Evolutionary conservation across 1,284 basidiomycete species (phyloP).

Genomic region (Cryptococcus sp.): DNA sequence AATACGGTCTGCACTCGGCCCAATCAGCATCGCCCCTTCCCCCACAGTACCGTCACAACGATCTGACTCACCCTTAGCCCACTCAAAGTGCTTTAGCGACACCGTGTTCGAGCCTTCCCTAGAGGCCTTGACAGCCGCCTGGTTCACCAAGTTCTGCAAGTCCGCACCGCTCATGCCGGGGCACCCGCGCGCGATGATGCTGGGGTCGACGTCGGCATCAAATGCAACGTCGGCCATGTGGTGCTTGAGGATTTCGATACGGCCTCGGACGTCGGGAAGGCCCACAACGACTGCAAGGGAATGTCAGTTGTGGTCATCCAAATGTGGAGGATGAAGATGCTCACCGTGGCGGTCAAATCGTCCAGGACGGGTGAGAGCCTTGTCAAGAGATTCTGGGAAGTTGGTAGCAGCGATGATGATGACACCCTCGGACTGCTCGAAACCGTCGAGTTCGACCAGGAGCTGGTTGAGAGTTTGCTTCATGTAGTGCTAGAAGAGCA

Average conservation of each 20-base stretch:
- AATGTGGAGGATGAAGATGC: background rate
- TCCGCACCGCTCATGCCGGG: constrained; percentile 68
- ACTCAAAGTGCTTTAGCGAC: constrained; percentile 78
- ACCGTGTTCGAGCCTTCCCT: constrained; percentile 73
- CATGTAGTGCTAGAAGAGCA: constrained; percentile 52
- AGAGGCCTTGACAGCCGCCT: constrained; percentile 88
- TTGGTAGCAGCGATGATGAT: constrained; percentile 95
- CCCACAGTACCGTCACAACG: background rate
- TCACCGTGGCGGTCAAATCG: constrained; percentile 83
- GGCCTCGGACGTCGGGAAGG: constrained; percentile 65
- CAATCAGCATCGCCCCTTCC: background rate
- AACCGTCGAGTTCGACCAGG: constrained; percentile 91
- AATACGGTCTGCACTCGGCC: constrained; percentile 67
- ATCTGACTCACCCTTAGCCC: constrained; percentile 69
- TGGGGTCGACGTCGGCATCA: constrained; percentile 71
- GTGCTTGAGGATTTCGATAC: constrained; percentile 82
- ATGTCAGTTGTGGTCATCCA: background rate
- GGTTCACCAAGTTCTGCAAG: constrained; percentile 86
- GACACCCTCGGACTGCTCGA: constrained; percentile 82
- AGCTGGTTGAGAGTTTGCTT: constrained; percentile 83
- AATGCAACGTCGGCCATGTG: constrained; percentile 77
- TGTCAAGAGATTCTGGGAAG: constrained; percentile 87
- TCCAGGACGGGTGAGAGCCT: constrained; percentile 86
- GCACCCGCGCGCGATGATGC: constrained; percentile 81
- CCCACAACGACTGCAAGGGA: constrained; percentile 42